Conservation (phyloP, 2,329 filamentous ascomycete species). For the Blastomyces silverae region DNA sequence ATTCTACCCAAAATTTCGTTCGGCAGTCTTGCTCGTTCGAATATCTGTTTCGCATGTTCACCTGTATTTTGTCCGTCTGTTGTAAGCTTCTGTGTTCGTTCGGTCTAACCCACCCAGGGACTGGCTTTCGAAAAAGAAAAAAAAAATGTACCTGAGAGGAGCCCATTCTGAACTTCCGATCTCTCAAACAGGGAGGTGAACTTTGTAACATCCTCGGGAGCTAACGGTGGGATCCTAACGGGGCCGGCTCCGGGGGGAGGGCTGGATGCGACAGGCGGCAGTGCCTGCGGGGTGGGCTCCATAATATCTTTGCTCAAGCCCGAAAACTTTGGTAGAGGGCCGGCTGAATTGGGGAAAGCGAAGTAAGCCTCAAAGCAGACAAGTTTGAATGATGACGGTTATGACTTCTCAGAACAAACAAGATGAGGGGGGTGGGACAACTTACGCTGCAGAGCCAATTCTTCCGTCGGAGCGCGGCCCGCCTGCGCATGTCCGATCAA, state of each 20-base stretch:
- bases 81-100: conserved; percentile 18
- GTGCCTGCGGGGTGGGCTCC: conserved; percentile 46
- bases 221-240: conserved; percentile 81
- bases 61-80: conserved; percentile 41
- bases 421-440: conserved; percentile 15
- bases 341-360: conserved; percentile 42
- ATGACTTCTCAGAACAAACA: background rate
- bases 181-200: conserved; percentile 88
- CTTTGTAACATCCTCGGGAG: conserved; percentile 80
- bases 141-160: conserved; percentile 56
- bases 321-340: conserved; percentile 88
- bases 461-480: conserved; percentile 69
- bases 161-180: conserved; percentile 67
- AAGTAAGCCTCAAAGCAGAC: background rate
- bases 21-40: conserved; percentile 82
- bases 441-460: conserved; percentile 71
- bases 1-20: conserved; percentile 90
- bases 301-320: conserved; percentile 52
- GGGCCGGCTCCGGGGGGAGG: conserved; percentile 49
- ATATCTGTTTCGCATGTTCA: conserved; percentile 85
- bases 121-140: background rate
- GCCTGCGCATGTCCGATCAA: conserved; percentile 95
- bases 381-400: background rate
- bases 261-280: conserved; percentile 48
- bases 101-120: background rate